Conservation (phyloP, 768 basidiomycete genomes). For the Leccinum truebloodii region DNA sequence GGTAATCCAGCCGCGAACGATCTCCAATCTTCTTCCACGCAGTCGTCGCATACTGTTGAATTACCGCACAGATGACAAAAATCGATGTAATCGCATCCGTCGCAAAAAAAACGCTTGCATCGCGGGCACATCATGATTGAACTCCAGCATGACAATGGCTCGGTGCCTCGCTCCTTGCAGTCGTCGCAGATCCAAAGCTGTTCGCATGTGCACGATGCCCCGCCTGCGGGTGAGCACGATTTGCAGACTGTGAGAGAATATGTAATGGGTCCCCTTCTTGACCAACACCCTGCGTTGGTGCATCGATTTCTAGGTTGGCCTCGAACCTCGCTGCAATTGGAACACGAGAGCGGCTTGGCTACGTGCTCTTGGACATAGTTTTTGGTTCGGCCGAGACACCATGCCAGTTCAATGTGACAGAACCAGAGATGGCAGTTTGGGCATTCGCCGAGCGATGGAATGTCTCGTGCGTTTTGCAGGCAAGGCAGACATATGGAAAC, state of each 20-base stretch:
- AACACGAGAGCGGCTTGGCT: slow-evolving; percentile 15
- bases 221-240: slow-evolving; percentile 19
- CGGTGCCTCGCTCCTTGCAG: slow-evolving; percentile 6
- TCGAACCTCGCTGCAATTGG: not conserved
- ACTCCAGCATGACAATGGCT: not conserved
- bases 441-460: slow-evolving; percentile 18
- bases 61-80: slow-evolving; percentile 19
- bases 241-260: slow-evolving; percentile 11
- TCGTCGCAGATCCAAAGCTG: slow-evolving; percentile 26
- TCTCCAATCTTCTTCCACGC: slow-evolving; percentile 27
- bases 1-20: not conserved
- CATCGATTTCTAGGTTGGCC: slow-evolving; percentile 11
- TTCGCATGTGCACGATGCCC: slow-evolving; percentile 24
- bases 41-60: slow-evolving; percentile 27
- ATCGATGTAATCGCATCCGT: slow-evolving; percentile 24
- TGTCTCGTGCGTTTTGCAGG: not conserved
- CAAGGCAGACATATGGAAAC: slow-evolving; percentile 13
- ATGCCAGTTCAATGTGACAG: slow-evolving; percentile 19
- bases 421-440: slow-evolving; percentile 25
- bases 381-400: slow-evolving; percentile 27
- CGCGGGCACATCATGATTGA: slow-evolving; percentile 17
- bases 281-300: slow-evolving; percentile 17
- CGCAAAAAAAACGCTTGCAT: slow-evolving; percentile 20
- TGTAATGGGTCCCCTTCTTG: not conserved
- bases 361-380: slow-evolving; percentile 15